Conservation (phyloP, 139 green algal genomes). For the Tetradesmus lagerheimii region DNA sequence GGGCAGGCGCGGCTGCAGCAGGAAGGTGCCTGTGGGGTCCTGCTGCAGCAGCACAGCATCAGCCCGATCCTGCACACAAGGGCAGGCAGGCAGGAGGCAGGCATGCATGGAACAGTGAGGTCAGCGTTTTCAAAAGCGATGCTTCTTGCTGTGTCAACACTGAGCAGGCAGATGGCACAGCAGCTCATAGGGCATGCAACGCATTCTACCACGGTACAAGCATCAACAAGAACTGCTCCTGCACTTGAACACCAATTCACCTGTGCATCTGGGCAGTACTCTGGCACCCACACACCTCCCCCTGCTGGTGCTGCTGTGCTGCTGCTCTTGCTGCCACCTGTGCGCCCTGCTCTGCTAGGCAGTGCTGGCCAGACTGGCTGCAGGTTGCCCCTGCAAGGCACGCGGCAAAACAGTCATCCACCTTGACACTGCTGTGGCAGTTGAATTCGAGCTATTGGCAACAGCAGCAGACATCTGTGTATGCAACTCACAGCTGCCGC, state of each 20-base stretch:
- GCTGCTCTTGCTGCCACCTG: neutral
- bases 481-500: too few species aligned
- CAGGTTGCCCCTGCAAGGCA: slow-evolving; percentile 7
- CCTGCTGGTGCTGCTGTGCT: neutral
- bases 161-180: too few species aligned
- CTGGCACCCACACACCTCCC: neutral
- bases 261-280: neutral
- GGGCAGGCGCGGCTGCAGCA: slow-evolving; percentile 47
- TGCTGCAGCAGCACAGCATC: slow-evolving; percentile 26
- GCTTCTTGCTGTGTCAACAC: too few species aligned
- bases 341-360: neutral
- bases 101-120: neutral
- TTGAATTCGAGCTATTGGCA: too few species aligned
- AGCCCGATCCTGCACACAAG: neutral
- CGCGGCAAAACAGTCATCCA: neutral
- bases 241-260: too few species aligned
- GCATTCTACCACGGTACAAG: too few species aligned
- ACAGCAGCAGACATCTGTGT: too few species aligned
- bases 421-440: too few species aligned
- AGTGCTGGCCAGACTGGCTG: slow-evolving; percentile 2
- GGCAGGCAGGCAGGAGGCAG: neutral
- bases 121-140: too few species aligned
- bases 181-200: too few species aligned
- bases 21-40: slow-evolving; percentile 48
- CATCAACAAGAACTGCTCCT: too few species aligned